Base-by-base conservation (phyloP, 1,139 yeast species). In the Trichomonascaceae sp. region DNA sequence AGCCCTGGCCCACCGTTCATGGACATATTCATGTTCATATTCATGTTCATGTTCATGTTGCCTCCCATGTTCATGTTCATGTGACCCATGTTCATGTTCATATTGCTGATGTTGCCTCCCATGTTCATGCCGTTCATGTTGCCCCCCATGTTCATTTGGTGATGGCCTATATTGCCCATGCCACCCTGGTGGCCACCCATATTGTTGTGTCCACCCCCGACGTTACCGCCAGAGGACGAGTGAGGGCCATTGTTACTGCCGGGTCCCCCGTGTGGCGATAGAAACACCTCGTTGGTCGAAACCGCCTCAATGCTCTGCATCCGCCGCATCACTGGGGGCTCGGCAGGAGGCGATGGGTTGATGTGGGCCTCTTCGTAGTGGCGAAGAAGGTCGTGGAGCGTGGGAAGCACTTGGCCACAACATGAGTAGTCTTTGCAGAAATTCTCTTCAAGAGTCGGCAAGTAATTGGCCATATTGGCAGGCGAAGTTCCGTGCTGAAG, bases 301-400 rank as follows among this genome's bases (percentile, higher is more conserved):
- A 79, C 89, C 1, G 85, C 76, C 48, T 79, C 89, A 18, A 57
- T 45, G 28, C 50, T 49, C 42, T 56, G 61, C 55, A 57, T 47
- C 17, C 64, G 48, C 23, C 64, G 50, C 49, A 57, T 50, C 26
- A 57, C 58, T 8, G 64, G 60, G 23, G 74, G 67, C 39, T 69
- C 75, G 41, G 67, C 61, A 4, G 69, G 66, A 30, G 62, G 69
- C 33, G 60, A 74, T 27, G 82, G 80, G 36, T 80, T 72, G 43
- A 87, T 87, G 57, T 89, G 98, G 28, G 93, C 87, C 57, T 89
- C 97, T 56, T 92, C 98, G 54, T 89, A 92, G 56, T 89, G 98
- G 48, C 93, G 75, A 44, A 89, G 67, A 43, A 89, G 65, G 57
- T 89, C 98, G 57, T 89, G 98, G 44, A 89, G 64, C 9, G 94